These are phyloP conservation scores for Citeromyces hawaiiensis DNA, from an alignment of 1,139 yeast genomes.

Conservation along the genomic window DNA sequence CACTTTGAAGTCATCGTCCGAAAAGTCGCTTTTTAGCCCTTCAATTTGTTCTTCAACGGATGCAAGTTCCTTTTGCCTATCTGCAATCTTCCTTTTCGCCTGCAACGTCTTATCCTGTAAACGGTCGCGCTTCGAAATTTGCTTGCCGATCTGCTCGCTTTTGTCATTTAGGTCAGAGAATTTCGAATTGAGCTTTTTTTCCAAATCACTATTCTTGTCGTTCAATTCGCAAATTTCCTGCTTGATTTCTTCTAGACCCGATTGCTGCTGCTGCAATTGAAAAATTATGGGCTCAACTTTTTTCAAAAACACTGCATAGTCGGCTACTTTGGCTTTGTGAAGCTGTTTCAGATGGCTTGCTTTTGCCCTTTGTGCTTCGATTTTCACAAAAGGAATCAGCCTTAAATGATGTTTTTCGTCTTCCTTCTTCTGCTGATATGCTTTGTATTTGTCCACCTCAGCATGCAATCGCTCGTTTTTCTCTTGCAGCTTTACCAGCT, in stretches of 20 bases:
- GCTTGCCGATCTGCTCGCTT: constrained; percentile 10
- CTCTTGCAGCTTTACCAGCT: constrained; percentile 18
- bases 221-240: not conserved
- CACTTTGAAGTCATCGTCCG: constrained; percentile 6
- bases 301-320: not conserved
- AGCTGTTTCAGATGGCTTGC: constrained; percentile 9
- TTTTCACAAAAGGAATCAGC: constrained; percentile 47
- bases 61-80: constrained; percentile 4
- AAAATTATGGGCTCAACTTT: not conserved
- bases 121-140: constrained; percentile 8
- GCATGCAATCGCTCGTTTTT: constrained; percentile 17
- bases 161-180: not conserved
- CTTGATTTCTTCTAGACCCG: not conserved
- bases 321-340: constrained; percentile 8
- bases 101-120: constrained; percentile 9
- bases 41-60: constrained; percentile 4
- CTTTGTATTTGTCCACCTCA: constrained; percentile 14
- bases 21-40: constrained; percentile 1
- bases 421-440: constrained; percentile 22
- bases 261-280: not conserved
- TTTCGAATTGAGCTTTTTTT: constrained; percentile 8
- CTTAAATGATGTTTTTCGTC: constrained; percentile 35
- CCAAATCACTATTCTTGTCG: constrained; percentile 14
- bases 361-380: constrained; percentile 10
- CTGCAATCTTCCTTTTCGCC: constrained; percentile 5